Evolutionary conservation across 2,329 filamentous ascomycete genomes (phyloP).

Genomic region (Trichoderma gracile): DNA sequence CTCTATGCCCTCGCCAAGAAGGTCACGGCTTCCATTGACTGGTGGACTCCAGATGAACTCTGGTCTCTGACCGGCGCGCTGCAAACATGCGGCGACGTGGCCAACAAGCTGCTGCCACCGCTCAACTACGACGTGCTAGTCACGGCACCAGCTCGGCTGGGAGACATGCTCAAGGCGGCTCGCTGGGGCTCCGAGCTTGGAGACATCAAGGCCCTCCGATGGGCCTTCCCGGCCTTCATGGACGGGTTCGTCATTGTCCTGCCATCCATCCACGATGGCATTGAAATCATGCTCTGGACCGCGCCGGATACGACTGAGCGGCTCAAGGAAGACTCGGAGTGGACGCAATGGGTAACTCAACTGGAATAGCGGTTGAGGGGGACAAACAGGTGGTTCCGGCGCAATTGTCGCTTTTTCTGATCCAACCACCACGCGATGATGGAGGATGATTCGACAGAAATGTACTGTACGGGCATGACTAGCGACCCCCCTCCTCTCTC

Average conservation of each 20-base stretch:
- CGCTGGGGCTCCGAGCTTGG: slow-evolving; percentile 24
- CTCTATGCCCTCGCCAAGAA: slow-evolving; percentile 23
- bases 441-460: background rate
- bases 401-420: background rate
- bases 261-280: slow-evolving; percentile 21
- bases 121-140: slow-evolving; percentile 24
- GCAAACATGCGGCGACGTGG: slow-evolving; percentile 19
- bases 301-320: slow-evolving; percentile 22
- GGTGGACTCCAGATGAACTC: slow-evolving; percentile 25
- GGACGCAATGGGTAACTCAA: slow-evolving; percentile 26
- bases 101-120: slow-evolving; percentile 21
- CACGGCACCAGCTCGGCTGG: slow-evolving; percentile 21
- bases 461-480: slow-evolving; percentile 2
- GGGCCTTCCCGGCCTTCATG: slow-evolving; percentile 25
- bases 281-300: slow-evolving; percentile 26
- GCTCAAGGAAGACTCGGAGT: slow-evolving; percentile 18
- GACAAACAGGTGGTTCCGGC: background rate
- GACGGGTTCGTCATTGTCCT: slow-evolving; percentile 24
- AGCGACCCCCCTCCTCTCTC: slow-evolving; percentile 2
- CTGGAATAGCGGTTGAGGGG: slow-evolving; percentile 18
- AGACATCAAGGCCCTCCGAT: slow-evolving; percentile 22
- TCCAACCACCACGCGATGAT: slow-evolving; percentile 7
- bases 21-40: slow-evolving; percentile 23
- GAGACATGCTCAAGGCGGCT: slow-evolving; percentile 22
- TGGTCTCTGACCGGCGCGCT: slow-evolving; percentile 25